These are phyloP conservation scores for Metschnikowia henanensis DNA, from an alignment of 805 yeast species.

Conservation along the genomic window DNA sequence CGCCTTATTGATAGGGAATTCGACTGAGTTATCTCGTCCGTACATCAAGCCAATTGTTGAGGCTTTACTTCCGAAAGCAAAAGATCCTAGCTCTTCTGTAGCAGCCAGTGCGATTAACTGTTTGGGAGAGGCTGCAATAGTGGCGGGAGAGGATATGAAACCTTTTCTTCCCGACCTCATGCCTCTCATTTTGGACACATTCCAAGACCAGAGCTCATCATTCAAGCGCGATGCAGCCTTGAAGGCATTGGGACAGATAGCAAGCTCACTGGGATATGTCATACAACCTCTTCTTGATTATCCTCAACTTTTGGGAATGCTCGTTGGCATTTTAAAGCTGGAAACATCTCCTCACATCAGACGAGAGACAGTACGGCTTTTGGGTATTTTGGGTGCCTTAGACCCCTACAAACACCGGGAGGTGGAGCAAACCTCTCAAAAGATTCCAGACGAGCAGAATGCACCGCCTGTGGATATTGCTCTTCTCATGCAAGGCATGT, in stretches of 20 bases:
- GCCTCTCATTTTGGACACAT: slow-evolving; percentile 85
- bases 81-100: slow-evolving; percentile 73
- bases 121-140: slow-evolving; percentile 84
- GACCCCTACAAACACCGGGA: slow-evolving; percentile 96
- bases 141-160: slow-evolving; percentile 82
- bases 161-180: slow-evolving; percentile 73
- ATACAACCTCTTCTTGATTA: slow-evolving; percentile 90
- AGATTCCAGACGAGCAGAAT: slow-evolving; percentile 64
- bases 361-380: slow-evolving; percentile 82
- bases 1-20: slow-evolving; percentile 70
- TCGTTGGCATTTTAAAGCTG: slow-evolving; percentile 78
- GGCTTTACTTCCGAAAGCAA: slow-evolving; percentile 73
- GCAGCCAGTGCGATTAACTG: slow-evolving; percentile 85
- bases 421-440: slow-evolving; percentile 70
- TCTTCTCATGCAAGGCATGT: slow-evolving; percentile 87
- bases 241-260: slow-evolving; percentile 81
- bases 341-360: slow-evolving; percentile 74
- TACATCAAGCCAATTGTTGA: slow-evolving; percentile 90
- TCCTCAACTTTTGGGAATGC: slow-evolving; percentile 81
- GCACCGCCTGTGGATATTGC: slow-evolving; percentile 92
- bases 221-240: slow-evolving; percentile 88
- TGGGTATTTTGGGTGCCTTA: slow-evolving; percentile 94
- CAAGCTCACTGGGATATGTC: slow-evolving; percentile 92
- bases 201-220: slow-evolving; percentile 91
- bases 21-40: slow-evolving; percentile 83